phyloP scores from a whole-genome alignment of 2,329 filamentous ascomycete species.

The Parastagonospora avenae region DNA sequence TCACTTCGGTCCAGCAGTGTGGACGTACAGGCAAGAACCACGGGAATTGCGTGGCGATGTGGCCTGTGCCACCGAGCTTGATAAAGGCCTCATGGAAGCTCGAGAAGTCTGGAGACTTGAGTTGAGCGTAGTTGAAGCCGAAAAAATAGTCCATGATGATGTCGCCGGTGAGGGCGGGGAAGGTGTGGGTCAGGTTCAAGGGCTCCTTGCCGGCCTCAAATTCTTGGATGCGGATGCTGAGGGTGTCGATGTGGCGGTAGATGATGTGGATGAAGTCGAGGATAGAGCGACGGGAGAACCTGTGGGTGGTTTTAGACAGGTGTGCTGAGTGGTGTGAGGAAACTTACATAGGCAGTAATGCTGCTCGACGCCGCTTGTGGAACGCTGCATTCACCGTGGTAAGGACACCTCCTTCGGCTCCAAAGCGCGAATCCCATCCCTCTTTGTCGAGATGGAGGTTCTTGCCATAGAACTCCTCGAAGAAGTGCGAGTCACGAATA shows the following conservation, averaged over 20 bases:
- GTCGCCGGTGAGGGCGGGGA: conserved; percentile 52
- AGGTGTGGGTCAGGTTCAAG: conserved; percentile 38
- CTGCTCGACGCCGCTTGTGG: conserved; percentile 40
- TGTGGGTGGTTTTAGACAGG: too few species aligned
- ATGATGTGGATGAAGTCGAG: conserved; percentile 45
- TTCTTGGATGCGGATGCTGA: conserved; percentile 35
- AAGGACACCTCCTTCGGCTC: conserved; percentile 32
- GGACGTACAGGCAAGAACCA: conserved; percentile 34
- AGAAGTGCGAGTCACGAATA: conserved; percentile 49
- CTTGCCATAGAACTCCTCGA: conserved; percentile 41
- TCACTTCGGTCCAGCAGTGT: neutral
- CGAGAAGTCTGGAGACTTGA: conserved; percentile 41
- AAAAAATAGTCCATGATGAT: conserved; percentile 54
- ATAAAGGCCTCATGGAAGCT: conserved; percentile 44
- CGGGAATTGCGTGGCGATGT: conserved; percentile 42
- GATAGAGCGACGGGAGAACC: conserved; percentile 44
- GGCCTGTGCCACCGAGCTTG: conserved; percentile 36
- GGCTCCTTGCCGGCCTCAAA: conserved; percentile 38
- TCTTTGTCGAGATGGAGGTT: conserved; percentile 40
- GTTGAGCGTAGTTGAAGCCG: conserved; percentile 41
- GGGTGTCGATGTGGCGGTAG: conserved; percentile 40
- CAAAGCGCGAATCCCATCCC: conserved; percentile 43
- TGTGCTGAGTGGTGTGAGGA: too few species aligned
- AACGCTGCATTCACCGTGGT: conserved; percentile 33
- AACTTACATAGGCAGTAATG: conserved; percentile 38